Percentiles rank a stretch among this genome's conserved stretches.
Evolutionary conservation across 169 alveolate species (phyloP).

Genomic region (Theileria orientalis): DNA sequence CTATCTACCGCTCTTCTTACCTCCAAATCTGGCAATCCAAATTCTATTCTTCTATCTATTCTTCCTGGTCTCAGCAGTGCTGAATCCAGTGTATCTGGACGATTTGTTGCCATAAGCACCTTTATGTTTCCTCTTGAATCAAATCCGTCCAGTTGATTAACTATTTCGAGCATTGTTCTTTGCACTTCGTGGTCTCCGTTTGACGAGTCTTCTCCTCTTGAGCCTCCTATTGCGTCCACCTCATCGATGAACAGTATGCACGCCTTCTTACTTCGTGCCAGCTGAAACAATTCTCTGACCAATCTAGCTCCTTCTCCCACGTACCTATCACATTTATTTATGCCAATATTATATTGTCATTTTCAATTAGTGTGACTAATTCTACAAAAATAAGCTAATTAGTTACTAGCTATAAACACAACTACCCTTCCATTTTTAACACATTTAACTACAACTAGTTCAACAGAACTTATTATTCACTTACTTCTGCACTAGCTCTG

Average conservation of each 20-base stretch:
- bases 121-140: slow-evolving; percentile 97
- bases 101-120: slow-evolving; percentile 98
- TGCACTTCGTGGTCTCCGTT: slow-evolving; percentile 98
- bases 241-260: slow-evolving; percentile 98
- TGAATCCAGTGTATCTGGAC: slow-evolving; percentile 98
- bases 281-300: slow-evolving; percentile 96
- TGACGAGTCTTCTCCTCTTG: slow-evolving; percentile 86
- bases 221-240: slow-evolving; percentile 94
- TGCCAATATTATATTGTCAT: background rate
- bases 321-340: slow-evolving; percentile 83
- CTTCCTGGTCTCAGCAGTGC: slow-evolving; percentile 98
- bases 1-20: too few relatives aligned
- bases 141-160: slow-evolving; percentile 98
- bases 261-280: slow-evolving; percentile 97
- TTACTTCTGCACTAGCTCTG: slow-evolving; percentile 97
- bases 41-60: slow-evolving; percentile 97
- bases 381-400: too few relatives aligned
- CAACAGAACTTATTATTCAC: too few relatives aligned
- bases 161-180: slow-evolving; percentile 98
- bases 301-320: slow-evolving; percentile 99
- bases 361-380: background rate
- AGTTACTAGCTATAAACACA: too few relatives aligned
- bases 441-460: too few relatives aligned
- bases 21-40: slow-evolving; percentile 96
- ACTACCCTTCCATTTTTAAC: too few relatives aligned